phyloP scores from a whole-genome alignment of 2,329 filamentous ascomycete genomes.

The Onygenales sp. region DNA sequence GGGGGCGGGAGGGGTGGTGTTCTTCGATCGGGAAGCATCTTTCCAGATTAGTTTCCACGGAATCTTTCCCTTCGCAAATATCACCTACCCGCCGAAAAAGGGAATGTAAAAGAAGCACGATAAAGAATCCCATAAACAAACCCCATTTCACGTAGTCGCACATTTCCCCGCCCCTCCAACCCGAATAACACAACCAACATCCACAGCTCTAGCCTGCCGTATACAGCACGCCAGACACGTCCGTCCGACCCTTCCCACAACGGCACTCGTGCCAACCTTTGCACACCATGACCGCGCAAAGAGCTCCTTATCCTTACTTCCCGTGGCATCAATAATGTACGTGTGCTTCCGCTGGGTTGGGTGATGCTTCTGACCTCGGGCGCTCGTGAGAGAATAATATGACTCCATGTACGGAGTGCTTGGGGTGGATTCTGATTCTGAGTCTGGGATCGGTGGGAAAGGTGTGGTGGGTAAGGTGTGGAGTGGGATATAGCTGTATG shows the following conservation, averaged over 20 bases:
- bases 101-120: neutral
- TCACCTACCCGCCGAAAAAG: neutral
- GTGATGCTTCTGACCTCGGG: neutral
- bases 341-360: constrained; percentile 7
- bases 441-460: constrained; percentile 3
- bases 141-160: neutral
- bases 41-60: too few relatives aligned
- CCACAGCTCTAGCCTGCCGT: constrained; percentile 32
- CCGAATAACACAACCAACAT: constrained; percentile 30
- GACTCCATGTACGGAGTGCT: neutral
- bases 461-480: constrained; percentile 12
- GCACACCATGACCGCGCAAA: constrained; percentile 38
- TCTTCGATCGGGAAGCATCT: too few relatives aligned
- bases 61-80: too few relatives aligned
- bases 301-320: constrained; percentile 26
- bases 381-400: neutral
- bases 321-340: constrained; percentile 28
- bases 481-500: constrained; percentile 24
- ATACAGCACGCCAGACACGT: constrained; percentile 34
- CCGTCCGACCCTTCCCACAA: constrained; percentile 31
- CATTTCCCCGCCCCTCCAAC: constrained; percentile 14
- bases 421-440: neutral
- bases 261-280: constrained; percentile 30
- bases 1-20: too few relatives aligned
- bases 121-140: too few relatives aligned